Evolutionary conservation across 441 rosid species (phyloP), one percentile per base, ranked within the genome.

Genomic region (Eruca vesicaria): DNA sequence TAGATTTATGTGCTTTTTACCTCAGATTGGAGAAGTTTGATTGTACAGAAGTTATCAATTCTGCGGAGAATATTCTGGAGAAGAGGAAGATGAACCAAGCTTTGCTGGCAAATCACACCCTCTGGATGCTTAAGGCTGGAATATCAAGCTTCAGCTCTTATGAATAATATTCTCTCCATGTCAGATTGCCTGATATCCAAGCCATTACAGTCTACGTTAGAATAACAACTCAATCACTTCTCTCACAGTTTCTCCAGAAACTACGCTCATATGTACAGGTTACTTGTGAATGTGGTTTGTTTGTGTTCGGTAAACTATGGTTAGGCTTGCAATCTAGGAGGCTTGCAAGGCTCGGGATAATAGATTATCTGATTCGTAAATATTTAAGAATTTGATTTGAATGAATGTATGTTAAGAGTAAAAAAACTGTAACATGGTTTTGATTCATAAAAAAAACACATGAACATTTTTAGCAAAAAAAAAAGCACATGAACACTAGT

Each of bases 21-120:
- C 3, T 1, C 91, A 91, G 98, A 87, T 95, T 67, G 62, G 73
- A 10, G 92, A 90, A 82, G 82, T 90, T 92, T 45, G 95, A 96
- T 72, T 95, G 97, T 90, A 84, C 96, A 8, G 95, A 91, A 66
- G 90, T 95, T 77, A 50, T 90, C 32, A 92, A 90, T 67, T 91
- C 96, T 41, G 96, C 98, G 2, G 96, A 90, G 79, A 74, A 82
- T 71, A 93, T 95, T 78, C 78, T 95, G 84, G 98, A 90, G 84
- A 86, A 91, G 86, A 87, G 97, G 88, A 93, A 93, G 86, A 80
- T 89, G 96, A 95, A 95, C 85, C 96, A 95, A 84, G 87, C 86
- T 9, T 79, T 93, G 86, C 88, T 93, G 64, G 86, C 87, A 5
- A 95, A 91, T 81, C 99, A 93, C 70, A 87, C 95, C 78, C 23